Base-by-base conservation (phyloP, 345 rosid species). In the Toxicodendron radicans region DNA sequence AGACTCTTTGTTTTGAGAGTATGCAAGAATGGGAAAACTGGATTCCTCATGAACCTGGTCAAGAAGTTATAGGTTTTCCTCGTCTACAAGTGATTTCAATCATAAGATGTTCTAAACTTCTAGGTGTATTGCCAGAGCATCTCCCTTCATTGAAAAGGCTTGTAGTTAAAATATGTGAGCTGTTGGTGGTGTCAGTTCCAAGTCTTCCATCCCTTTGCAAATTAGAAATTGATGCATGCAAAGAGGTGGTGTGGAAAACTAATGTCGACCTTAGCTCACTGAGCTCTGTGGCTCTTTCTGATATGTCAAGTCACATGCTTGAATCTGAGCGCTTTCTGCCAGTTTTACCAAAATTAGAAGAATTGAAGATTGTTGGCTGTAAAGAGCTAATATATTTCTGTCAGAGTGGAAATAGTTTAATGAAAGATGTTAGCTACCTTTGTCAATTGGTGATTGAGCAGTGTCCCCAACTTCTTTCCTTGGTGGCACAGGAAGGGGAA, bases 11-110 rank as follows among this genome's bases (percentile, higher is more conserved):
- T 53, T 80, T 85, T 77, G 45, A 54, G 16, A 56, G 16, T n/a
- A 62, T 82, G 81, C 68, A n/a, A 10, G 74, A 75, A 64, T 80
- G 84, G 88, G 76, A 73, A 45, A 70, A 71, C 24, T 83, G 88
- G 86, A 33, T 43, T 57, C 54, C 80, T 24, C 70, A 35, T 1
- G 69, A 56, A 77, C 63, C 49, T 2, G 18, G 60, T 33, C 16
- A 5, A 24, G 73, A 69, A 35, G 73, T 9, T 62, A 73, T 66
- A 17, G 74, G 61, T 9, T 83, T 85, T 65, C 83, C 85, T 35
- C 32, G 76, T n/a, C 79, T 81, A 33, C 77, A 53, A 11, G 33
- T 75, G 66, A 83, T 83, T 74, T 56, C 54, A 12, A 73, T 85
- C 21, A 7, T 43, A 35, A 52, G 17, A 58, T 85, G 87, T 70